These are phyloP conservation scores for Ehretia macrophylla DNA, from an alignment of 257 asterid species.

Conservation along the genomic window DNA sequence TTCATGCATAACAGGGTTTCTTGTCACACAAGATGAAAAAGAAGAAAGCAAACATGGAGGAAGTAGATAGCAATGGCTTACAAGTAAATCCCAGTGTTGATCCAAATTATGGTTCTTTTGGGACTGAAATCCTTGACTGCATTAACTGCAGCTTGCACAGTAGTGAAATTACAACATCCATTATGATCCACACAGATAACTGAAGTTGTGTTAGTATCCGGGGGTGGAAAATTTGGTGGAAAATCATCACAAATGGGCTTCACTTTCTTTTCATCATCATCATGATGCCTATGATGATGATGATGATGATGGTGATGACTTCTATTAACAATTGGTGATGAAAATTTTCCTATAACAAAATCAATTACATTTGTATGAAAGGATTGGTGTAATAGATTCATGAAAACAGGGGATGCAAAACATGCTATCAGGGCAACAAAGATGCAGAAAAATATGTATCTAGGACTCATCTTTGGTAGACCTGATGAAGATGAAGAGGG, in stretches of 20 bases:
- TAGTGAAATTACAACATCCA: slow-evolving; percentile 91
- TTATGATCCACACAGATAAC: slow-evolving; percentile 70
- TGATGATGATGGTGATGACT: slow-evolving; percentile 4
- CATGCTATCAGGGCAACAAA: slow-evolving; percentile 47
- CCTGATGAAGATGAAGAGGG: slow-evolving; percentile 1
- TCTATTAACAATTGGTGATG: neutral
- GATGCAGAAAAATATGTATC: slow-evolving; percentile 37
- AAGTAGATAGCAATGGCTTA: slow-evolving; percentile 25
- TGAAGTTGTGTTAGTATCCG: slow-evolving; percentile 54
- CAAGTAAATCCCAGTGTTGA: slow-evolving; percentile 77
- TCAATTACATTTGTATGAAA: slow-evolving; percentile 1
- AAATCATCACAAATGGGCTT: slow-evolving; percentile 59
- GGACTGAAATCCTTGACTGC: slow-evolving; percentile 50
- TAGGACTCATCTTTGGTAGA: slow-evolving; percentile 31
- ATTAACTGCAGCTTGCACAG: slow-evolving; percentile 85
- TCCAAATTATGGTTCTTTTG: slow-evolving; percentile 70
- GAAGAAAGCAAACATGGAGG: too few relatives aligned
- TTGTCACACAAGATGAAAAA: too few relatives aligned
- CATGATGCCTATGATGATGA: slow-evolving; percentile 26
- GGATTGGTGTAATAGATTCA: slow-evolving; percentile 6
- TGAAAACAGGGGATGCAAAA: slow-evolving; percentile 37
- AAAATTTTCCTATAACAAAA: neutral
- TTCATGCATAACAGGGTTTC: too few relatives aligned
- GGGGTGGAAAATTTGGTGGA: slow-evolving; percentile 60
- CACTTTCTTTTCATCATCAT: slow-evolving; percentile 14